Evolutionary conservation across 1,284 basidiomycete genomes (phyloP).

Genomic region (Malassezia nana): DNA sequence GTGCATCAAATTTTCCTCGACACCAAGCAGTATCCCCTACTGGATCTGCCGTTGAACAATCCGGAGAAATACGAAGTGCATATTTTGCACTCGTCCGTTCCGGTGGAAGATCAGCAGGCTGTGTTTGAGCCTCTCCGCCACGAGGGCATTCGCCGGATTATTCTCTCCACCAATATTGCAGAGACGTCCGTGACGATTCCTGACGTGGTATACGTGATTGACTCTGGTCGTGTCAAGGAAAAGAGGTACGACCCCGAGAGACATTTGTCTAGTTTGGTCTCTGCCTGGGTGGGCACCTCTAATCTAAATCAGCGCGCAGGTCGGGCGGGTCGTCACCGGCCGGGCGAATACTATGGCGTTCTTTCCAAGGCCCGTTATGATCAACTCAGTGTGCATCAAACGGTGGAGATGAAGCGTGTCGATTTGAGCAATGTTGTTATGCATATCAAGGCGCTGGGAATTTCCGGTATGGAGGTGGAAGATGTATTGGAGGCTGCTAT

Average conservation of each 20-base stretch:
- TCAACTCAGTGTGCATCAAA: conserved; percentile 67
- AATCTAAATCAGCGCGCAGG: conserved; percentile 88
- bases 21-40: conserved; percentile 51
- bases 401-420: conserved; percentile 83
- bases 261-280: conserved; percentile 74
- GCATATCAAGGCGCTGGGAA: conserved; percentile 93
- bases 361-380: conserved; percentile 61
- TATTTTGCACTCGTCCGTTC: conserved; percentile 80
- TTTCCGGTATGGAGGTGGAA: conserved; percentile 75
- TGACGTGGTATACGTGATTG: conserved; percentile 88
- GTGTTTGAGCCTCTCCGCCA: conserved; percentile 58
- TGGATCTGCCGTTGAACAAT: conserved; percentile 36
- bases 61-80: conserved; percentile 62
- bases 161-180: conserved; percentile 89
- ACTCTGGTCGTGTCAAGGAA: conserved; percentile 80
- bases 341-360: conserved; percentile 84
- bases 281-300: conserved; percentile 83
- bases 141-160: conserved; percentile 63
- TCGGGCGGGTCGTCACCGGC: conserved; percentile 80
- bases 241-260: conserved; percentile 82
- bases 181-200: conserved; percentile 81
- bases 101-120: conserved; percentile 76
- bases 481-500: conserved; percentile 76
- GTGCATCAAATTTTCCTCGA: conserved; percentile 62
- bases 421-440: conserved; percentile 51